Percentiles rank a stretch among this genome's conserved stretches.
These are phyloP conservation scores for Kuraishia ogatae DNA, from an alignment of 805 yeast species.

Conservation along the genomic window DNA sequence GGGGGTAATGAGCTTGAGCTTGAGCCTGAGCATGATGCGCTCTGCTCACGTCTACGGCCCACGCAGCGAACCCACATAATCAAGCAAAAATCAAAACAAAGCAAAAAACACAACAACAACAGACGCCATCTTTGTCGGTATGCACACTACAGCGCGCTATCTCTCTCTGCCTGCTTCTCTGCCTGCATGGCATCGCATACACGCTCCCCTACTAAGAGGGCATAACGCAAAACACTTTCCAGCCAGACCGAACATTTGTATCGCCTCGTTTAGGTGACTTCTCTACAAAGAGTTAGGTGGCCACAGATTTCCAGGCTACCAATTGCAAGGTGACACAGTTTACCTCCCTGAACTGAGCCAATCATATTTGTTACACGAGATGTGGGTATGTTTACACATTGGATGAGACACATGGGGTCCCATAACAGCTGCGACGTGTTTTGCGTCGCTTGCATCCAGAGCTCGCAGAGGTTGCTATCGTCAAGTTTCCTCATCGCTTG, in stretches of 20 bases:
- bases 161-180: background rate
- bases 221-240: slow-evolving; percentile 2
- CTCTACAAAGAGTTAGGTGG: no score
- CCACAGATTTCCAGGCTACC: no score
- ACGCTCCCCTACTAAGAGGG: background rate
- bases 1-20: background rate
- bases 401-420: no score
- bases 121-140: background rate
- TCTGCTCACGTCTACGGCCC: no score
- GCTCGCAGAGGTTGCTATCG: background rate
- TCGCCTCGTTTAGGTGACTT: background rate
- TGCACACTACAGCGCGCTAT: background rate
- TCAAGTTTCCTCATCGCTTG: background rate
- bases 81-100: background rate
- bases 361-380: no score
- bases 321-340: no score
- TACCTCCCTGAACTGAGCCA: no score
- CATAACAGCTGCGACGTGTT: no score
- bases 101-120: background rate
- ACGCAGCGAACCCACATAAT: background rate
- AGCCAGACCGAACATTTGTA: no score
- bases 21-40: no score
- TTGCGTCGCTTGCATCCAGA: background rate
- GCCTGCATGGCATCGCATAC: background rate
- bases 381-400: no score